phyloP scores from a whole-genome alignment of 805 yeast species.

The Kazachstania kunashirensis region DNA sequence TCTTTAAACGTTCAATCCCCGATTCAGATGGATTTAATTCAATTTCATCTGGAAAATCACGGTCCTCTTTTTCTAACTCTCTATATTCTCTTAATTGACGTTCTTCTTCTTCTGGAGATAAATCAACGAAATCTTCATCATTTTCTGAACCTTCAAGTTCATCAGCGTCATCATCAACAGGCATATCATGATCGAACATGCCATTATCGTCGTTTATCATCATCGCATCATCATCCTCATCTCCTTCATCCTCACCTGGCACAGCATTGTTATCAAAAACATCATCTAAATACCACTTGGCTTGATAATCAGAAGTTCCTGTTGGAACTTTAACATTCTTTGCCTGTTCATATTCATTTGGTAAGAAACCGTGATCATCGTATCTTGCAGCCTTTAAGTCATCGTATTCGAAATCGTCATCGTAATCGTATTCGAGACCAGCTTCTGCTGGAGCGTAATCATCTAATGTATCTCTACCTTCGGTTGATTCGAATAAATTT shows the following conservation, averaged over 20 bases:
- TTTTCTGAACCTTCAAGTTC: constrained; percentile 38
- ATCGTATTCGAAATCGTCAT: constrained; percentile 28
- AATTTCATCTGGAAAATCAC: constrained; percentile 91
- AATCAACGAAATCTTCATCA: constrained; percentile 59
- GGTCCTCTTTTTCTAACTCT: constrained; percentile 65
- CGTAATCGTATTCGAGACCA: constrained; percentile 33
- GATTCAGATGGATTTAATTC: constrained; percentile 70
- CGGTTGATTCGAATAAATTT: constrained; percentile 29
- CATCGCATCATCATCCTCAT: constrained; percentile 27
- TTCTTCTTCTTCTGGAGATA: constrained; percentile 74
- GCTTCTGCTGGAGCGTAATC: constrained; percentile 46
- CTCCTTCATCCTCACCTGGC: constrained; percentile 23
- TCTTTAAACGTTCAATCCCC: constrained; percentile 62
- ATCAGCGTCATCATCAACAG: constrained; percentile 20
- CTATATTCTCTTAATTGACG: constrained; percentile 65
- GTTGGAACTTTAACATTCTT: constrained; percentile 45
- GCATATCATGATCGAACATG: constrained; percentile 19
- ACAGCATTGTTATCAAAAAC: constrained; percentile 28
- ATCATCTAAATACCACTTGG: constrained; percentile 69
- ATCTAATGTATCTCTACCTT: constrained; percentile 47
- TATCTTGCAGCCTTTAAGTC: constrained; percentile 30
- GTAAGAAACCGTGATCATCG: constrained; percentile 34
- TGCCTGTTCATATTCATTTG: constrained; percentile 23
- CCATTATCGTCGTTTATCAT: constrained; percentile 24
- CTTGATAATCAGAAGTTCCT: constrained; percentile 73